Conservation (phyloP, 2,329 filamentous ascomycete species). For the Fusarium albidum region DNA sequence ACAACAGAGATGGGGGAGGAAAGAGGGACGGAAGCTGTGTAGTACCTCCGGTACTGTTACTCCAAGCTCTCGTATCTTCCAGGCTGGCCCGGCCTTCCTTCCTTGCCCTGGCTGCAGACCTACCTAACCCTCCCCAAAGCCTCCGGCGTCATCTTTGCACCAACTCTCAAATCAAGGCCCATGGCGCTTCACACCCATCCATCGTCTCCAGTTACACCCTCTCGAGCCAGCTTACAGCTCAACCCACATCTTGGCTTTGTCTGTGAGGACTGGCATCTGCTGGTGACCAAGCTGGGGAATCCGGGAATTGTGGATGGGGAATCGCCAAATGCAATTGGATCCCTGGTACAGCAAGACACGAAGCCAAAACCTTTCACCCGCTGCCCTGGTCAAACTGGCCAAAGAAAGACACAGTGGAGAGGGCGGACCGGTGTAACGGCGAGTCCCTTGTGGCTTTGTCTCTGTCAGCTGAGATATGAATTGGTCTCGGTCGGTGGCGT, state of each 20-base stretch:
- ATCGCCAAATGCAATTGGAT: constrained; percentile 1
- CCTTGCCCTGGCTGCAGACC: background rate
- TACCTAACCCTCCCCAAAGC: constrained; percentile 17
- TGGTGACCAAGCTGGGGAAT: constrained; percentile 3
- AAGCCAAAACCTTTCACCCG: constrained; percentile 2
- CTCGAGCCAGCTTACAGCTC: constrained; percentile 3
- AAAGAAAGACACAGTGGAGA: background rate
- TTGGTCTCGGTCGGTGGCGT: constrained; percentile 9
- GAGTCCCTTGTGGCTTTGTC: constrained; percentile 23
- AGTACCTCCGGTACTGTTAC: constrained; percentile 5
- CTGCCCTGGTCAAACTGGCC: background rate
- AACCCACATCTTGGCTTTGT: constrained; percentile 19
- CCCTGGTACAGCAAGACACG: background rate
- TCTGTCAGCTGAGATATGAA: constrained; percentile 6
- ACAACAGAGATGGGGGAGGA: background rate
- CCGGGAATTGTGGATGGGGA: background rate
- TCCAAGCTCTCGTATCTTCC: background rate
- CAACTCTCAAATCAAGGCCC: constrained; percentile 14
- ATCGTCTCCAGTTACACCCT: constrained; percentile 14
- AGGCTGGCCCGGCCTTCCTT: no score
- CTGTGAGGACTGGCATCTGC: constrained; percentile 3
- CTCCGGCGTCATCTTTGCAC: constrained; percentile 23
- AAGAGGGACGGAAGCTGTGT: constrained; percentile 3
- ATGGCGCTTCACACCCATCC: background rate
- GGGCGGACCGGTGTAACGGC: constrained; percentile 14